These are phyloP conservation scores for Candida coquimbonensis DNA, from an alignment of 805 yeast species.

Conservation along the genomic window DNA sequence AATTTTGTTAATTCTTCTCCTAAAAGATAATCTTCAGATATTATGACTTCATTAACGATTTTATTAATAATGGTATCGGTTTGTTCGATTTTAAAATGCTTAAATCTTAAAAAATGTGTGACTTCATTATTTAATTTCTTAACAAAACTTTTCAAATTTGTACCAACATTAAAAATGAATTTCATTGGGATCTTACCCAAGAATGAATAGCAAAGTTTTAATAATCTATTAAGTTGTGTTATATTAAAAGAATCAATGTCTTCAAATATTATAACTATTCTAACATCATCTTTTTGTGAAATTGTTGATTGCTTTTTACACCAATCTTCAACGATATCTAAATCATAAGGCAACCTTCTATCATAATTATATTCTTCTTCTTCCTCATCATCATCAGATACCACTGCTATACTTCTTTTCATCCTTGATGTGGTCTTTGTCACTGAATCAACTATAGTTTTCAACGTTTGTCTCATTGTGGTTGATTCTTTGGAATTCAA, in stretches of 20 bases:
- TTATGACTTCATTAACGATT: slow-evolving; percentile 15
- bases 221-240: slow-evolving; percentile 12
- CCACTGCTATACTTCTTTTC: not conserved
- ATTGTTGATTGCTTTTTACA: slow-evolving; percentile 6
- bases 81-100: slow-evolving; percentile 19
- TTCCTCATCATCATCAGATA: slow-evolving; percentile 8
- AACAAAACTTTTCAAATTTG: slow-evolving; percentile 13
- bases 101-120: slow-evolving; percentile 9
- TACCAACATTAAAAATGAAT: slow-evolving; percentile 19
- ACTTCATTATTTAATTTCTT: slow-evolving; percentile 16
- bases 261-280: slow-evolving; percentile 19
- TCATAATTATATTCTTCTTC: slow-evolving; percentile 12
- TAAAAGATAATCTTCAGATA: slow-evolving; percentile 12
- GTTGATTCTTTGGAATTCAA: slow-evolving; percentile 21
- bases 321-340: slow-evolving; percentile 23
- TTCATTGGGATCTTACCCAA: slow-evolving; percentile 17
- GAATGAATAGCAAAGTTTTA: slow-evolving; percentile 13
- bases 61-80: slow-evolving; percentile 18
- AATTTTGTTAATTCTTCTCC: slow-evolving; percentile 16
- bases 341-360: slow-evolving; percentile 19
- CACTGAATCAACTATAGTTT: slow-evolving; percentile 14
- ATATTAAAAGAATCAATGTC: slow-evolving; percentile 22
- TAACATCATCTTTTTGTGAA: slow-evolving; percentile 5
- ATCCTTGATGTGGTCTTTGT: slow-evolving; percentile 1
- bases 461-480: slow-evolving; percentile 20